Conservation (phyloP, 495 filamentous ascomycete species). For the Cercophora newfieldiana region DNA sequence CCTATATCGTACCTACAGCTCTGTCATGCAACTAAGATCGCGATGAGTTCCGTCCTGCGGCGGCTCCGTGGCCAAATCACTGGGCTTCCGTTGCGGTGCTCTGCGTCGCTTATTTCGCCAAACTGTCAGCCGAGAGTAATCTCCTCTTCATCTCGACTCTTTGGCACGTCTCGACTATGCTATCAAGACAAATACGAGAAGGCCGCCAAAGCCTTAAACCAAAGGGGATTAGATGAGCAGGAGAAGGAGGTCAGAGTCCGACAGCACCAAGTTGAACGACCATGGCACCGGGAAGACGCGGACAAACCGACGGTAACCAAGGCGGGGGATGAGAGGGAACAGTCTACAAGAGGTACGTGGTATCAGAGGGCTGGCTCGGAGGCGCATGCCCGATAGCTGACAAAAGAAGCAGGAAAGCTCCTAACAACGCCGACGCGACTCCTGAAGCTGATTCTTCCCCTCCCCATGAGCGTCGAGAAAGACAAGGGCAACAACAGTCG, state of each 20-base stretch:
- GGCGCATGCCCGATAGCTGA: not conserved
- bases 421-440: conserved; percentile 87
- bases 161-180: conserved; percentile 2
- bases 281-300: conserved; percentile 71
- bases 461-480: conserved; percentile 62
- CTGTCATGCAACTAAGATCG: not conserved
- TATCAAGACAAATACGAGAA: conserved; percentile 27
- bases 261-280: conserved; percentile 44
- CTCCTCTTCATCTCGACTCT: not conserved
- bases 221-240: conserved; percentile 40
- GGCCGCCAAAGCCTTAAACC: conserved; percentile 37
- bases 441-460: conserved; percentile 83
- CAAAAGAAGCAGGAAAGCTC: conserved; percentile 67
- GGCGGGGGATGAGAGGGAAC: conserved; percentile 41
- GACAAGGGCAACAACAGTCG: conserved; percentile 48
- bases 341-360: conserved; percentile 63
- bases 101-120: not conserved
- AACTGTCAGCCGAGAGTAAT: not conserved
- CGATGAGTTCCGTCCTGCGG: conserved; percentile 28
- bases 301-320: conserved; percentile 57
- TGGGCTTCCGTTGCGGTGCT: not conserved
- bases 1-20: not conserved
- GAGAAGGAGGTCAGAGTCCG: conserved; percentile 39
- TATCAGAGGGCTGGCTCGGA: no score
- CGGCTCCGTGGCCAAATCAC: conserved; percentile 22